Evolutionary conservation across 2,329 filamentous ascomycete species (phyloP), one percentile per base, ranked within the genome.

Genomic region (Penicillium sp.): DNA sequence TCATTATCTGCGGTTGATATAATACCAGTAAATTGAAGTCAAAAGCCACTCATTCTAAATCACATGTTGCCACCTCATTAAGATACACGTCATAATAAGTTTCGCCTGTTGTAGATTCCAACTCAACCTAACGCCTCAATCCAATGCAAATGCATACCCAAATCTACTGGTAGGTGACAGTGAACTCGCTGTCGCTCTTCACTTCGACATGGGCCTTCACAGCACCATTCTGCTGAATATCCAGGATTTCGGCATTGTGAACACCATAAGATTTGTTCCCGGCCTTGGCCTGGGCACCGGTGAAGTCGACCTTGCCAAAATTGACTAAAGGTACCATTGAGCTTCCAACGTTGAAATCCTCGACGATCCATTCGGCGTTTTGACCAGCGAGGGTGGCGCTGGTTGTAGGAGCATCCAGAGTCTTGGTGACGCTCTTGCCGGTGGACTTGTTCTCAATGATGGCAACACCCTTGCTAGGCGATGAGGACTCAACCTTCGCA

Each of bases 301-400:
- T 66, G 50, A 73, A 73, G 14, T 49, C 66, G 9, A 80, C 70
- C 4, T 64, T 70, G 12, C 72, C 72, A 51, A 80, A 80, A 58
- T 79, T 61, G 28, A 71, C 75, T 44, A 80, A 68, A 0, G 70
- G 58, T 3, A 80, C 74, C 43, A 75, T 69, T 2, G 58, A 53
- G 33, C 56, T 53, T 33, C 67, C 65, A 3, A 63, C 55, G 51
- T 73, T 65, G 54, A 77, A 80, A 49, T 80, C 78, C 68, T 83
- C 80, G 12, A 83, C 79, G 56, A 84, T 83, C 80, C 80, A 84
- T 61, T 84, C 81, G 10, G 79, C 81, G 53, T 82, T 82, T 58
- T 76, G 75, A 59, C 80, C 72, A 59, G 75, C 79, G 12, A 83
- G 73, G 4, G 64, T 68, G n/a, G 62, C 57, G 5, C 64, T 60